Evolutionary conservation across 2,329 filamentous ascomycete species (phyloP).

Genomic region (Penicillium oxalicum): DNA sequence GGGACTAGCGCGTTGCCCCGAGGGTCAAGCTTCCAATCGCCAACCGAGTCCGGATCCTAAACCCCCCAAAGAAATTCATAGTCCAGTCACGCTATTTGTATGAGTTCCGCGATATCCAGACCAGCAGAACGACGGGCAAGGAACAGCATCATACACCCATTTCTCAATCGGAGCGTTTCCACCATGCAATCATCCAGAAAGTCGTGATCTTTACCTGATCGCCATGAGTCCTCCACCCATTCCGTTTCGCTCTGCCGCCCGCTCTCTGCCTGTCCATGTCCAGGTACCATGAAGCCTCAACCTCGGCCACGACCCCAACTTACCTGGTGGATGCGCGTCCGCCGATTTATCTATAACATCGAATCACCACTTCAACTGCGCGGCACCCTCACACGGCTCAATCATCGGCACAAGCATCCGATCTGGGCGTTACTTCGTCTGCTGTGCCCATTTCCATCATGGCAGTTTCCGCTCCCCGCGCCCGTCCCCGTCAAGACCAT

Average conservation of each 20-base stretch:
- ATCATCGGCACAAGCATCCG: slow-evolving; percentile 16
- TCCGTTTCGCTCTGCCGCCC: neutral
- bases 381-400: slow-evolving; percentile 17
- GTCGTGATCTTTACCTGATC: neutral
- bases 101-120: too few species aligned
- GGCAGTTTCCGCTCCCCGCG: slow-evolving; percentile 20
- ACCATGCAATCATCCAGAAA: too few species aligned
- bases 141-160: too few species aligned
- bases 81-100: too few species aligned
- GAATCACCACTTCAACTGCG: slow-evolving; percentile 19
- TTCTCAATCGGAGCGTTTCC: too few species aligned
- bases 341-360: slow-evolving; percentile 8
- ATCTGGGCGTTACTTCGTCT: slow-evolving; percentile 17
- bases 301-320: slow-evolving; percentile 3
- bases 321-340: slow-evolving; percentile 10
- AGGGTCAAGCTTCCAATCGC: too few species aligned
- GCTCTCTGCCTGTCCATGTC: neutral
- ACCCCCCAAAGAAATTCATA: neutral
- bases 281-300: neutral
- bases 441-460: slow-evolving; percentile 21
- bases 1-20: too few species aligned
- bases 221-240: neutral
- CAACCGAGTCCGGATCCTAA: too few species aligned
- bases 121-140: too few species aligned
- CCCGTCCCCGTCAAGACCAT: slow-evolving; percentile 12